A percentile compares a stretch with the other conserved stretches of the same genome.
phyloP scores from a whole-genome alignment of 1,284 basidiomycete species.

The Mycocalia duriaeana region DNA sequence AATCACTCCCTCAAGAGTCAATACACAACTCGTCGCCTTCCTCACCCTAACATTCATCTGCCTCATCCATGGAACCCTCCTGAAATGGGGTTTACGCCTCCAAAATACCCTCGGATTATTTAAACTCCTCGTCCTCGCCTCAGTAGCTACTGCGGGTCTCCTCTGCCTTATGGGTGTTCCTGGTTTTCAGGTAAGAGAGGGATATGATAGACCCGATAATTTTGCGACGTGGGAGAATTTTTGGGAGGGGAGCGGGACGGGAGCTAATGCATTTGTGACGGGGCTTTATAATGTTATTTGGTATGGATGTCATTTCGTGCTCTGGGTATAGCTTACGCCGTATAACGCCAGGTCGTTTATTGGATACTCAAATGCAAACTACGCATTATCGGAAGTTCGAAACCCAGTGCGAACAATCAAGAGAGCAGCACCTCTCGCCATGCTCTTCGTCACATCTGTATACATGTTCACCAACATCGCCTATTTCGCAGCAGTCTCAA shows the following conservation, averaged over 20 bases:
- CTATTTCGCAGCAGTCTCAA: conserved; percentile 66
- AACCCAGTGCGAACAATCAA: conserved; percentile 66
- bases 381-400: conserved; percentile 62
- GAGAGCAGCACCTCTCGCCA: conserved; percentile 58
- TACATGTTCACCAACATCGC: conserved; percentile 64
- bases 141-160: conserved; percentile 59
- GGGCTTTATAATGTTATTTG: conserved; percentile 1
- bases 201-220: conserved; percentile 44
- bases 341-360: conserved; percentile 50
- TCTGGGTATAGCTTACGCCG: background rate
- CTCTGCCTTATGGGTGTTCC: conserved; percentile 45
- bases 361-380: conserved; percentile 70
- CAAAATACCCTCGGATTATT: conserved; percentile 65
- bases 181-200: conserved; percentile 39
- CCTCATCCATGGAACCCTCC: conserved; percentile 50
- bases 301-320: background rate
- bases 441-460: conserved; percentile 46
- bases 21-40: conserved; percentile 49
- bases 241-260: conserved; percentile 29
- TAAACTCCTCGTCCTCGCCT: conserved; percentile 55
- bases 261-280: background rate
- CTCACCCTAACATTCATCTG: conserved; percentile 53
- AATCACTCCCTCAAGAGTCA: conserved; percentile 38
- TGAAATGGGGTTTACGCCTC: conserved; percentile 55
- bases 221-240: conserved; percentile 47